Evolutionary conservation across 2,329 filamentous ascomycete species (phyloP).

Genomic region (Cladosporium sp.): DNA sequence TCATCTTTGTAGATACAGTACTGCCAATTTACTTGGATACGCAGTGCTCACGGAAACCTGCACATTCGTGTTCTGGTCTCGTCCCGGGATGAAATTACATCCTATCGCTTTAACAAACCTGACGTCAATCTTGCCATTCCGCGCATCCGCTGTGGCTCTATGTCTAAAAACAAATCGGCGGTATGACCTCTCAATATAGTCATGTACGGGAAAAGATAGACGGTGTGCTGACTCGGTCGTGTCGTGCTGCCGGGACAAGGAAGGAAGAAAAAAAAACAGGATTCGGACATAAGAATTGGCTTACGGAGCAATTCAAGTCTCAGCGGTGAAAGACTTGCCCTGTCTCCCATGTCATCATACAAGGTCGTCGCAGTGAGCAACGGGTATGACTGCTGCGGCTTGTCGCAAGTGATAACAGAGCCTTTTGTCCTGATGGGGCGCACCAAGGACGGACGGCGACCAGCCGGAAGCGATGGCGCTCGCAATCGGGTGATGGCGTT

Average conservation of each 20-base stretch:
- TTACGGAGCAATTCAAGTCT: not conserved
- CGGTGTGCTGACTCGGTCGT: constrained; percentile 16
- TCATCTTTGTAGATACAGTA: not conserved
- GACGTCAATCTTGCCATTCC: not conserved
- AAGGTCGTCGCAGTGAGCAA: not conserved
- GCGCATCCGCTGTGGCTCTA: not conserved
- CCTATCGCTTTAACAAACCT: not conserved
- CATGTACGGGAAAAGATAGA: constrained; percentile 11
- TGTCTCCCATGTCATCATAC: constrained; percentile 8
- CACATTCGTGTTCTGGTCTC: not conserved
- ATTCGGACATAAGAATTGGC: constrained; percentile 1
- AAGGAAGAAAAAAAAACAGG: not conserved
- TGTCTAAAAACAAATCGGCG: not conserved
- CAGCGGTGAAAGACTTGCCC: constrained; percentile 6
- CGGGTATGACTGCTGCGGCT: not conserved
- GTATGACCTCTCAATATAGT: constrained; percentile 6
- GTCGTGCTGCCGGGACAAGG: not conserved
- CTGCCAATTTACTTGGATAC: not conserved
- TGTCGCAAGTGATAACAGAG: not conserved
- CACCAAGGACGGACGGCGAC: not conserved
- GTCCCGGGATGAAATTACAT: not conserved
- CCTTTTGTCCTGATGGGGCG: not conserved
- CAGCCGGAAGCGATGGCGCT: constrained; percentile 12
- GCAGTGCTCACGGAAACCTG: not conserved
- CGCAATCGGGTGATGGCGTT: not conserved